A percentile compares a stretch with the other conserved stretches of the same genome.
Conservation (phyloP, 2,329 filamentous ascomycete species). For the Raffaelea albimanens region DNA sequence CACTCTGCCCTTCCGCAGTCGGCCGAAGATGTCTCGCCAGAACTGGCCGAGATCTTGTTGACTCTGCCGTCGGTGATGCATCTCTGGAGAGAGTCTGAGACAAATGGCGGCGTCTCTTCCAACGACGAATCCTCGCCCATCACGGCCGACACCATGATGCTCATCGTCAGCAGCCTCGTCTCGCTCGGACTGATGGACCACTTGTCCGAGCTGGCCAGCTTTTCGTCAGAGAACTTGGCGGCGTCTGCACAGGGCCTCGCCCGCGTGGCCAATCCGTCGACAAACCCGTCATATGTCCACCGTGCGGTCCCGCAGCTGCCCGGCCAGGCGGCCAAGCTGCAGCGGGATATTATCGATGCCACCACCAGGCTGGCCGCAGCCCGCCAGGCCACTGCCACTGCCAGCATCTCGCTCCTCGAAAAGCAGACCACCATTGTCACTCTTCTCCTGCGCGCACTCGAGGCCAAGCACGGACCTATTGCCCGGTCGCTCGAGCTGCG, state of each 20-base stretch:
- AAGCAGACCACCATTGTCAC: conserved; percentile 28
- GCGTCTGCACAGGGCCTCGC: conserved; percentile 37
- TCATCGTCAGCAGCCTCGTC: conserved; percentile 41
- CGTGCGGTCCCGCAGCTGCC: conserved; percentile 43
- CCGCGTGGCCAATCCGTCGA: conserved; percentile 37
- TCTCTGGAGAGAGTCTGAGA: conserved; percentile 16
- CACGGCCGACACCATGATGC: conserved; percentile 20
- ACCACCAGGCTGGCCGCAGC: conserved; percentile 24
- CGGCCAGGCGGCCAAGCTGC: conserved; percentile 26
- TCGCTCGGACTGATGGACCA: conserved; percentile 36
- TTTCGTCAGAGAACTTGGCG: conserved; percentile 42
- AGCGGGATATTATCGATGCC: conserved; percentile 19
- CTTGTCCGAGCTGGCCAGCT: conserved; percentile 35
- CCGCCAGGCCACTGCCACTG: conserved; percentile 28
- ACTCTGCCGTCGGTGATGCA: conserved; percentile 41
- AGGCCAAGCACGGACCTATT: conserved; percentile 44
- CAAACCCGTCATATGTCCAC: conserved; percentile 49
- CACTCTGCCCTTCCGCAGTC: conserved; percentile 16
- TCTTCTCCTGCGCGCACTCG: conserved; percentile 38
- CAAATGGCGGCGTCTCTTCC: not conserved
- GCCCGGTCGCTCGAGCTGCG: conserved; percentile 42
- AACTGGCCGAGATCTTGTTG: conserved; percentile 42
- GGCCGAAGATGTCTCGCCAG: conserved; percentile 15
- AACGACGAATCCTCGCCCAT: no score
- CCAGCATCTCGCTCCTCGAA: conserved; percentile 29